Conservation (phyloP, 768 basidiomycete species). For the Lentinula detonsa region DNA sequence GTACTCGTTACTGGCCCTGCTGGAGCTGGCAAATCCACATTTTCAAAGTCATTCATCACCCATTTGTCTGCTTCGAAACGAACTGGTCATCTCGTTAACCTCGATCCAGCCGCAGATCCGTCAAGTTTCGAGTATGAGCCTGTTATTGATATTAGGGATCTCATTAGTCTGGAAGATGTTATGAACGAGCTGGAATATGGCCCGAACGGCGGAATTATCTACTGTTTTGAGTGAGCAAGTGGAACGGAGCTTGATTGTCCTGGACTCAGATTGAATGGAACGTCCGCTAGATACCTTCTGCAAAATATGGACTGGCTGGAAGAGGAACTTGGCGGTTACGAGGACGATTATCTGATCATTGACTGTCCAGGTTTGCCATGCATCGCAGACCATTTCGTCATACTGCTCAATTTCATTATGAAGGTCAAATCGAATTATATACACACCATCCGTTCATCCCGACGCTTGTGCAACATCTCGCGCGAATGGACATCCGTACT, state of each 20-base stretch:
- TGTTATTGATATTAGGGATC: constrained; percentile 87
- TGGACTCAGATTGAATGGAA: background rate
- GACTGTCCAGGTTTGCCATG: constrained; percentile 75
- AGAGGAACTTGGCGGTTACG: constrained; percentile 90
- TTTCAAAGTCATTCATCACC: constrained; percentile 81
- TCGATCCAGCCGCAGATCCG: constrained; percentile 88
- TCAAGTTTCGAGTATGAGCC: constrained; percentile 91
- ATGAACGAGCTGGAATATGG: constrained; percentile 95
- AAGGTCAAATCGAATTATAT: constrained; percentile 97
- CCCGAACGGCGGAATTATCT: constrained; percentile 94
- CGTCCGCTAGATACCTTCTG: constrained; percentile 70
- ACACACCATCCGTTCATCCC: constrained; percentile 98
- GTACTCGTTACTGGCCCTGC: constrained; percentile 93
- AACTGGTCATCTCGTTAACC: constrained; percentile 89
- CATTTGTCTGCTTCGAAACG: constrained; percentile 82
- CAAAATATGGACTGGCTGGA: constrained; percentile 99
- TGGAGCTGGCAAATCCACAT: constrained; percentile 96
- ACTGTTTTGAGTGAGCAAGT: constrained; percentile 98
- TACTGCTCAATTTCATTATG: background rate
- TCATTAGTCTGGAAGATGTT: constrained; percentile 90
- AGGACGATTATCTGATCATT: constrained; percentile 91
- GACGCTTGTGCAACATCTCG: constrained; percentile 70
- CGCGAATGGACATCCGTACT: constrained; percentile 75
- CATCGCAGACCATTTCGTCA: background rate
- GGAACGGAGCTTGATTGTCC: constrained; percentile 6